Base-by-base conservation (phyloP, 495 filamentous ascomycete species). In the Aspergillus ellipticus region DNA sequence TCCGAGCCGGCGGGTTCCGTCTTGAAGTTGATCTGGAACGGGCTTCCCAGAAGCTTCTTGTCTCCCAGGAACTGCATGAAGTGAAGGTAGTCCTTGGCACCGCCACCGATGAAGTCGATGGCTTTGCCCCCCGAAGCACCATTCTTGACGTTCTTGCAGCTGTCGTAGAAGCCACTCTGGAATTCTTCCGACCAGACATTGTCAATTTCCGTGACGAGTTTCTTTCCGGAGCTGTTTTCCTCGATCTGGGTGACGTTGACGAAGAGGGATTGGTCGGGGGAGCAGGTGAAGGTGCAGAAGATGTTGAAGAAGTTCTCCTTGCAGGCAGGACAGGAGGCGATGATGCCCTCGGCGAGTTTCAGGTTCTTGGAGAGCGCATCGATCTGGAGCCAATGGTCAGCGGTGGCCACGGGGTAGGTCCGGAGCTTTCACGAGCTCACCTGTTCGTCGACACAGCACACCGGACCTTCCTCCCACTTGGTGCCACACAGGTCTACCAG, bases 121-220 rank as follows among this genome's bases (percentile, higher is more conserved):
- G 92, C 92, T 61, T 86, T 88, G 19, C 88, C 85, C 57, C 95
- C 95, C 3, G 95, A 92, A 2, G 90, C 87, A 15, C 93, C 94
- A 64, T 97, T 96, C 66, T 97, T 97, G 67, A 98, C 91, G 68
- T 97, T 90, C 71, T 97, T 98, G 75, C 94, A 98, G 68, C 94
- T 97, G 66, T 96, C 80, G 70, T 89, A 98, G 73, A 97, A 96
- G 3, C 89, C 92, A 37, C 82, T 81, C 22, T 91, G 92, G 72
- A 93, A 98, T 49, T 87, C 80, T 51, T 92, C 80, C 0, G 89
- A 89, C 65, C 96, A 84, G n/a, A 97, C 66, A 59, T 96, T 91
- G 61, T 97, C 90, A 20, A 97, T 69, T 71, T 96, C 92, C 1
- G 87, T 91, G 41, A 96, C 92, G 20, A 90, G 73, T 29, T 70